A percentile compares a stretch with the other conserved stretches of the same genome.
Evolutionary conservation across 805 yeast genomes (phyloP).

Genomic region (Hyphopichia homilentoma): DNA sequence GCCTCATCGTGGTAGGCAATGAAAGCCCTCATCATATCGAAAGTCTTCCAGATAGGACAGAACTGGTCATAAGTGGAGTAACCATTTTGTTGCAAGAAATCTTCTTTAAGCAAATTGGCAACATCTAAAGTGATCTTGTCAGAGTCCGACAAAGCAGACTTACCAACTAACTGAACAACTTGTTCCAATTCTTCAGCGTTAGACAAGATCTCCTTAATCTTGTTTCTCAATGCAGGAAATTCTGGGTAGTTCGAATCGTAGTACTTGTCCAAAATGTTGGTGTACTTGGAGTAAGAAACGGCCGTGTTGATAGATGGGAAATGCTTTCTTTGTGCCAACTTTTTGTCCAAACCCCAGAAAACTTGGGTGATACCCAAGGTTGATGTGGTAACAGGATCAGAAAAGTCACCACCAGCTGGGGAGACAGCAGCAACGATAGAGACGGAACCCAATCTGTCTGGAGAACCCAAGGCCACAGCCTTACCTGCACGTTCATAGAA

Average conservation of each 20-base stretch:
- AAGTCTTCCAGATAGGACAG: slow-evolving; percentile 99
- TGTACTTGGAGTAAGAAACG: slow-evolving; percentile 95
- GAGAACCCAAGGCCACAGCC: slow-evolving; percentile 92
- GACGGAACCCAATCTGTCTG: slow-evolving; percentile 94
- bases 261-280: slow-evolving; percentile 78
- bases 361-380: slow-evolving; percentile 99
- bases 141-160: slow-evolving; percentile 92
- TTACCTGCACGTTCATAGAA: slow-evolving; percentile 99
- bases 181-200: slow-evolving; percentile 98
- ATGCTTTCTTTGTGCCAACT: slow-evolving; percentile 98
- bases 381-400: slow-evolving; percentile 98
- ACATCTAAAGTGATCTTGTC: slow-evolving; percentile 97
- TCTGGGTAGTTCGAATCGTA: slow-evolving; percentile 87
- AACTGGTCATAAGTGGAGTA: slow-evolving; percentile 96
- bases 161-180: slow-evolving; percentile 98
- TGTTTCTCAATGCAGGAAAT: slow-evolving; percentile 85
- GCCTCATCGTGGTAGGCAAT: slow-evolving; percentile 93
- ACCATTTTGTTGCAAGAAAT: slow-evolving; percentile 98
- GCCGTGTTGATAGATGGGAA: slow-evolving; percentile 98
- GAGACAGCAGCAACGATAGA: slow-evolving; percentile 99
- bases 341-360: slow-evolving; percentile 99
- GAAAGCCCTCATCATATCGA: slow-evolving; percentile 95
- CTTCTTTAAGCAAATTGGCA: slow-evolving; percentile 88
- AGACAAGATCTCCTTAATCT: slow-evolving; percentile 89
- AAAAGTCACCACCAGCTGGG: slow-evolving; percentile 99